A percentile compares a stretch with the other conserved stretches of the same genome.
Conservation (phyloP, 2,329 filamentous ascomycete species). For the Colletotrichum sp. region DNA sequence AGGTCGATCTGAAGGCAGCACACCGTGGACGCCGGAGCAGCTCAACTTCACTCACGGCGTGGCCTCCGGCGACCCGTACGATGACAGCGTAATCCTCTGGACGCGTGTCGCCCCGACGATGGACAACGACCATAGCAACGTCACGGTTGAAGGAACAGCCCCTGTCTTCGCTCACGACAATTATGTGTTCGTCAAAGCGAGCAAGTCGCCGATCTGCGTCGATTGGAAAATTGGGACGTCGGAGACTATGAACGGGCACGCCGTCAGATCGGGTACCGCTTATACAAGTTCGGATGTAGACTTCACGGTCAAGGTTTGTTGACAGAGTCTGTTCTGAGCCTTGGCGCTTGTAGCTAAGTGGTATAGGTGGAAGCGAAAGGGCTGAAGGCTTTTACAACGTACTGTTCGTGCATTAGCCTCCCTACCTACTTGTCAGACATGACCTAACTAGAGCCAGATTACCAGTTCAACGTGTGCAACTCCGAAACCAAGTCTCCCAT, state of each 20-base stretch:
- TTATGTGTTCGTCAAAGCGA: conserved; percentile 48
- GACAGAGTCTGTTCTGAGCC: accelerated
- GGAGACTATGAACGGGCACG: conserved; percentile 40
- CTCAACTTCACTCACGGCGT: conserved; percentile 71
- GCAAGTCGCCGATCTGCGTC: conserved; percentile 66
- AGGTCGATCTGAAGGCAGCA: conserved; percentile 52
- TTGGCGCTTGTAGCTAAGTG: not conserved
- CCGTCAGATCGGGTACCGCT: conserved; percentile 61
- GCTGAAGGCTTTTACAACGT: conserved; percentile 66
- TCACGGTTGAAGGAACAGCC: conserved; percentile 46
- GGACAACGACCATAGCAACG: conserved; percentile 51
- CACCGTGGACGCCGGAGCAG: conserved; percentile 45
- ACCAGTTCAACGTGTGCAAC: conserved; percentile 72
- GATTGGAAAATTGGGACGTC: conserved; percentile 63
- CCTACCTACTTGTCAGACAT: conserved; percentile 25
- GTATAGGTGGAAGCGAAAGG: conserved; percentile 64
- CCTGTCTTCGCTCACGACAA: conserved; percentile 54
- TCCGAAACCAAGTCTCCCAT: conserved; percentile 66
- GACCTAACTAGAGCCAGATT: conserved; percentile 31
- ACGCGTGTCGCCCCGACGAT: conserved; percentile 50
- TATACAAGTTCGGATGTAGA: conserved; percentile 78
- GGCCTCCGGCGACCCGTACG: conserved; percentile 52
- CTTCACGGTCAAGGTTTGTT: conserved; percentile 67
- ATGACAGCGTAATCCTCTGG: conserved; percentile 63
- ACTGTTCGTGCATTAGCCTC: conserved; percentile 42